phyloP scores from a whole-genome alignment of 257 asterid genomes.

The Penstemon davidsonii region DNA sequence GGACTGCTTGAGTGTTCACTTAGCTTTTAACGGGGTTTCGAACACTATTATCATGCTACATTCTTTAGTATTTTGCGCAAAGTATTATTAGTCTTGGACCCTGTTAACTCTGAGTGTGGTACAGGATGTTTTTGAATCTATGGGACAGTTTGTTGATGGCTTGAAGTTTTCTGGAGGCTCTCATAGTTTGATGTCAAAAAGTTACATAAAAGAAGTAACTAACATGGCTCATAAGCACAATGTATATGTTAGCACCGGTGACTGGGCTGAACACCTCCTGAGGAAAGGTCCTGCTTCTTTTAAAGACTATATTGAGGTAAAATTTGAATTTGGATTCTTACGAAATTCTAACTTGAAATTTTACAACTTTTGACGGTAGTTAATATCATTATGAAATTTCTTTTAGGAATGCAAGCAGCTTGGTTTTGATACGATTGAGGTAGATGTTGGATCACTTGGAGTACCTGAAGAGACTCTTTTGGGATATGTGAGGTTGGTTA shows the following conservation, averaged over 20 bases:
- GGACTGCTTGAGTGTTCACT: not conserved
- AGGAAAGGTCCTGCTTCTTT: constrained; percentile 70
- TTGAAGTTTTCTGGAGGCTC: constrained; percentile 86
- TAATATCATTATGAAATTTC: not conserved
- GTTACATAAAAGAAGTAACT: constrained; percentile 68
- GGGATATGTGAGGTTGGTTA: constrained; percentile 87
- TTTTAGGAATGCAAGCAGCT: constrained; percentile 79
- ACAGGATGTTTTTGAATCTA: constrained; percentile 79
- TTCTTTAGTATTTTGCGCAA: not conserved
- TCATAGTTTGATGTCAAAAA: constrained; percentile 61
- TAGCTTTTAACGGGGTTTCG: not conserved
- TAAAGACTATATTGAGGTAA: constrained; percentile 70
- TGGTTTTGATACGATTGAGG: constrained; percentile 89
- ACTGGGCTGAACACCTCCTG: constrained; percentile 68
- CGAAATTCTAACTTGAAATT: not conserved
- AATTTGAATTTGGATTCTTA: not conserved
- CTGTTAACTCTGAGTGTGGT: constrained; percentile 7
- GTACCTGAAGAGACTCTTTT: constrained; percentile 80
- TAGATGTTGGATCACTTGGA: constrained; percentile 73
- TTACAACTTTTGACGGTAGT: not conserved
- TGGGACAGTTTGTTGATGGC: constrained; percentile 91
- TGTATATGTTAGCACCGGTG: constrained; percentile 82
- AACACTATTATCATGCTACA: not conserved
- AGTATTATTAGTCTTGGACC: not conserved
- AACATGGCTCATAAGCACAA: constrained; percentile 73